Conservation (phyloP, 371 early-diverging fungal genomes). For the Actinomortierella ambigua region DNA sequence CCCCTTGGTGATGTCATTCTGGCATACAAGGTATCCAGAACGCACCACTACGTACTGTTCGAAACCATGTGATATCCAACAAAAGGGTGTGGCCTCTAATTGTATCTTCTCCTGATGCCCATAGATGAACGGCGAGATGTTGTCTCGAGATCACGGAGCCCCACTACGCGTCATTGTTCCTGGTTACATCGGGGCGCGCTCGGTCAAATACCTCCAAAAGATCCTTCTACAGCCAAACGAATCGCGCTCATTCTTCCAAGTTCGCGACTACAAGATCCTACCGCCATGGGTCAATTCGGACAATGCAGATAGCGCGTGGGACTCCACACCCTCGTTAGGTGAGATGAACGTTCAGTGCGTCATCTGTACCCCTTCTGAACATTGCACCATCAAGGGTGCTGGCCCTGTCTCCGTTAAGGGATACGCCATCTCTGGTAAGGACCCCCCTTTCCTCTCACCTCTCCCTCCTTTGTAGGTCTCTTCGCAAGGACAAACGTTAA, state of each 20-base stretch:
- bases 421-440: conserved; percentile 69
- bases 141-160: conserved; percentile 81
- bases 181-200: conserved; percentile 87
- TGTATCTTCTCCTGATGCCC: too few species aligned
- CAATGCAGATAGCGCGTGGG: conserved; percentile 56
- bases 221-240: conserved; percentile 67
- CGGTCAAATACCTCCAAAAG: conserved; percentile 80
- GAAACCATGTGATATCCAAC: too few species aligned
- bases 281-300: conserved; percentile 63
- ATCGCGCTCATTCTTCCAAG: conserved; percentile 76
- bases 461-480: neutral
- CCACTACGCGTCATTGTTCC: conserved; percentile 88
- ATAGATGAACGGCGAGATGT: conserved; percentile 81
- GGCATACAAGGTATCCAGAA: conserved; percentile 63
- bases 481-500: neutral
- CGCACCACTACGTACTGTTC: too few species aligned
- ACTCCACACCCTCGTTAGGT: conserved; percentile 65
- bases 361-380: conserved; percentile 58
- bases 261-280: conserved; percentile 84
- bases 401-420: conserved; percentile 54
- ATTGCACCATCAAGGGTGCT: conserved; percentile 11
- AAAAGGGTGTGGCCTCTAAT: too few species aligned
- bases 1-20: conserved; percentile 82
- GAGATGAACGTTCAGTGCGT: conserved; percentile 79
- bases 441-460: conserved; percentile 47